Evolutionary conservation across 805 yeast genomes (phyloP), one percentile per base, ranked within the genome.

Genomic region (Hanseniaspora valbyensis): DNA sequence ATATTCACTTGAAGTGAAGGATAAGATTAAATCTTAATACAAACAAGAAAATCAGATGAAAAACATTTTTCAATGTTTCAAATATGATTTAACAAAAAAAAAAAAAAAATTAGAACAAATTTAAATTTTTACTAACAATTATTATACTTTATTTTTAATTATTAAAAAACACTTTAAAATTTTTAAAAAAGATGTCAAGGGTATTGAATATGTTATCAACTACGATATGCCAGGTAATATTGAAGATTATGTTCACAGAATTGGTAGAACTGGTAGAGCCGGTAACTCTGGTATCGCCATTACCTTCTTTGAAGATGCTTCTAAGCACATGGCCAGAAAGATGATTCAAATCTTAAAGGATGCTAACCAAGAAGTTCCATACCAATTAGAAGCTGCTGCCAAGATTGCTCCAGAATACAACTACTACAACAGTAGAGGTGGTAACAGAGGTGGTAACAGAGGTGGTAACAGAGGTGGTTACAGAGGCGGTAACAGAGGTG

Each of bases 181-280:
- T 41, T 45, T 52, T 54, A 52, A 52, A 61, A 50, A 68, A 89
- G 98, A 92, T 73, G 98, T 92, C 70, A 92, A 92, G 76, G 98
- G 96, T 68, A 86, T 92, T 66, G 83, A 89, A 60, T 80, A 74
- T 62, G 98, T 92, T 55, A 76, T 92, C 67, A 92, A 92, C 80
- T 87, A 77, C 64, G 97, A 90, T 69, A 90, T 90, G 89, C 97
- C 98, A 64, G 88, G 86, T 69, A 90, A 90, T 72, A 86, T 89
- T 65, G 98, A 92, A 75, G 97, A 92, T 73, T 90, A 90, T 68
- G 96, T 90, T 56, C 98, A 90, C 69, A 81, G 98, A 74, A 92
- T 90, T 65, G 98, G 98, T 69, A 89, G 96, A 79, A 89, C 98
- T 57, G 98, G 98, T 68, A 87, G 98, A 78, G 98, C 96, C 58